A percentile compares a stretch with the other conserved stretches of the same genome.
Evolutionary conservation across 2,329 filamentous ascomycete genomes (phyloP).

Genomic region (Chalara sp.): DNA sequence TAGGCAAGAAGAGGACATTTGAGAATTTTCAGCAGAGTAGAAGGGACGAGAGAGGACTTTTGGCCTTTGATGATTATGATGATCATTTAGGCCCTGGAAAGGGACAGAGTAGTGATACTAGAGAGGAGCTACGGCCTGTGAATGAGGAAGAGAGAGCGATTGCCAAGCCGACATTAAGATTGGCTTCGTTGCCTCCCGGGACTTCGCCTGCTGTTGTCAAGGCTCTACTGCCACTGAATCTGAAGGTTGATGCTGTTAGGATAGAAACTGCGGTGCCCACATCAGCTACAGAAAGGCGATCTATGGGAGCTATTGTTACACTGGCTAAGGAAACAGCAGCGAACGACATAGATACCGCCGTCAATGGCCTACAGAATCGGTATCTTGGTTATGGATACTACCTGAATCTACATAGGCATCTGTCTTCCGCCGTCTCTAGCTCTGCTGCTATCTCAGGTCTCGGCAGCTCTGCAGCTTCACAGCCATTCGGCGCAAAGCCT

Average conservation of each 20-base stretch:
- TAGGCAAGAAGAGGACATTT: slow-evolving; percentile 48
- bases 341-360: slow-evolving; percentile 74
- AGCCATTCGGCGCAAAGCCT: slow-evolving; percentile 73
- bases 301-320: slow-evolving; percentile 71
- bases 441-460: slow-evolving; percentile 37
- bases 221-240: slow-evolving; percentile 47
- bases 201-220: slow-evolving; percentile 55
- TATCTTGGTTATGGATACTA: slow-evolving; percentile 84
- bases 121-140: slow-evolving; percentile 28
- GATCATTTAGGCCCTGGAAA: slow-evolving; percentile 18
- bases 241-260: slow-evolving; percentile 68
- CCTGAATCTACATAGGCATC: slow-evolving; percentile 71
- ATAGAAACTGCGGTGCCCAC: slow-evolving; percentile 52
- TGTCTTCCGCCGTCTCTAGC: slow-evolving; percentile 67
- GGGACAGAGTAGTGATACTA: slow-evolving; percentile 26
- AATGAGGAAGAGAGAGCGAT: slow-evolving; percentile 48
- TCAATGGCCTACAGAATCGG: slow-evolving; percentile 71
- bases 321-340: slow-evolving; percentile 74
- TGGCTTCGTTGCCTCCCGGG: slow-evolving; percentile 54
- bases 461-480: slow-evolving; percentile 35
- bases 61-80: slow-evolving; percentile 28
- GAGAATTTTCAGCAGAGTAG: slow-evolving; percentile 36
- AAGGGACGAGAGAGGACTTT: slow-evolving; percentile 24
- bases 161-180: slow-evolving; percentile 55
- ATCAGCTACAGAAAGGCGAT: slow-evolving; percentile 56